A percentile compares a stretch with the other conserved stretches of the same genome.
These are phyloP conservation scores for Cicer yamashitae DNA, from an alignment of 306 rosid genomes.

Conservation along the genomic window DNA sequence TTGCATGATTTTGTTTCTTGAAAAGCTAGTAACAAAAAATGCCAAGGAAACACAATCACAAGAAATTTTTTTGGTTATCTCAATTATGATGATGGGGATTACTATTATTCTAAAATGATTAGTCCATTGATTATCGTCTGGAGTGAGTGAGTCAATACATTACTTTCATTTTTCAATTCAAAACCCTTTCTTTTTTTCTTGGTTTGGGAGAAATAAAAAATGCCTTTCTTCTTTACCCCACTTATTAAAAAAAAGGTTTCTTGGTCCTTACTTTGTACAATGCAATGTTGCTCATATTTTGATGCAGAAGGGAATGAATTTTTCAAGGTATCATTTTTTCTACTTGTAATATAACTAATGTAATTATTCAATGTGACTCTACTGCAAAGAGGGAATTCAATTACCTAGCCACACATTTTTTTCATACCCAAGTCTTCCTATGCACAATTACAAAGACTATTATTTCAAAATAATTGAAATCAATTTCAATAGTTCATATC, in stretches of 20 bases:
- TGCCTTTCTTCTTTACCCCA: slow-evolving; percentile 44
- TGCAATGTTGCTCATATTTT: slow-evolving; percentile 62
- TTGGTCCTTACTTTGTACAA: slow-evolving; percentile 38
- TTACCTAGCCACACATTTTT: background rate
- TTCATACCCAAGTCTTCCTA: no score
- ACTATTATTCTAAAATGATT: slow-evolving; percentile 89
- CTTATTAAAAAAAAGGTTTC: slow-evolving; percentile 27
- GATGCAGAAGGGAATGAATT: slow-evolving; percentile 47
- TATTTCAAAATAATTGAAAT: no score
- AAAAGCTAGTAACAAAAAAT: slow-evolving; percentile 32
- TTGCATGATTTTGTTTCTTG: slow-evolving; percentile 58
- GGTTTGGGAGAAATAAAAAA: slow-evolving; percentile 54
- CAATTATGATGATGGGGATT: slow-evolving; percentile 74
- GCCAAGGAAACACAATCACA: slow-evolving; percentile 17
- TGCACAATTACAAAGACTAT: no score
- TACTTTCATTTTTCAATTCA: slow-evolving; percentile 45
- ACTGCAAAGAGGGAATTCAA: background rate
- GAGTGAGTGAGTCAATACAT: slow-evolving; percentile 49
- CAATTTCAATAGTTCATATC: no score
- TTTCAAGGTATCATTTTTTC: slow-evolving; percentile 16
- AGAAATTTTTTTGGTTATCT: slow-evolving; percentile 39
- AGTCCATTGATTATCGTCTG: slow-evolving; percentile 60
- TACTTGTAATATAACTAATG: slow-evolving; percentile 16
- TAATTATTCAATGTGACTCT: background rate
- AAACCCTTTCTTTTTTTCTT: slow-evolving; percentile 46